Base-by-base conservation (phyloP, 495 filamentous ascomycete genomes). In the Penicilliopsis zonata region DNA sequence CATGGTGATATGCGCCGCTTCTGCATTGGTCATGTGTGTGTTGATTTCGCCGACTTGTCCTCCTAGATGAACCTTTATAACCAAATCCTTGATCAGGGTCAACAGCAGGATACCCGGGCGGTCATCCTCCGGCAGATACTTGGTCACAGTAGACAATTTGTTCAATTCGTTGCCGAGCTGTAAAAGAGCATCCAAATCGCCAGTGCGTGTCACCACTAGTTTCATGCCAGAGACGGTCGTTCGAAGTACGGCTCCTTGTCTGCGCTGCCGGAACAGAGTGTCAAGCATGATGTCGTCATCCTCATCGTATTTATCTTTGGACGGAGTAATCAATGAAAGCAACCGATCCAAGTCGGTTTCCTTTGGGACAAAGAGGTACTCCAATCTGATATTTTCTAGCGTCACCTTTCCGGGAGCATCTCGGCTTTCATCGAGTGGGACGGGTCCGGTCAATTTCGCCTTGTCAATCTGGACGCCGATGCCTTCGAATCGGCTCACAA, bases 221-320 rank as follows among this genome's bases (percentile, higher is more conserved):
- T 72, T 72, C 14, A 83, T 44, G 14, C 56, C 67, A n/a, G 68
- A 69, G 13, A 90, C 52, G 3, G 69, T 75, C 14, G 80, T 49
- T 22, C 83, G 78, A 27, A 93, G 66, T 12, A 95, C 80, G n/a
- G 79, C 71, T 2, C 88, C 92, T 50, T 95, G 87, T 43, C 76
- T 72, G 33, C 92, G 65, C 52, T 99, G 92, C n/a, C 82, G 70
- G 14, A 96, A 59, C 2, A 99, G 67, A 0, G 82, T 94, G 38
- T 96, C 90, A 8, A 96, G 66, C 60, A 99, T 74, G 36, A 99
- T 94, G 46, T 95, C 92, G 43, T 94, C 86, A 38, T 86, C 81
- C 28, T 81, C 73, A 34, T 92, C 86, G 45, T 92, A 95, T 41
- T 84, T 86, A 52, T 90, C 74, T 39, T 84, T 87, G 2, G 86